Evolutionary conservation across 176 grass and related monocot species (phyloP), one percentile per base, ranked within the genome.

Genomic region (Oryza meyeriana): DNA sequence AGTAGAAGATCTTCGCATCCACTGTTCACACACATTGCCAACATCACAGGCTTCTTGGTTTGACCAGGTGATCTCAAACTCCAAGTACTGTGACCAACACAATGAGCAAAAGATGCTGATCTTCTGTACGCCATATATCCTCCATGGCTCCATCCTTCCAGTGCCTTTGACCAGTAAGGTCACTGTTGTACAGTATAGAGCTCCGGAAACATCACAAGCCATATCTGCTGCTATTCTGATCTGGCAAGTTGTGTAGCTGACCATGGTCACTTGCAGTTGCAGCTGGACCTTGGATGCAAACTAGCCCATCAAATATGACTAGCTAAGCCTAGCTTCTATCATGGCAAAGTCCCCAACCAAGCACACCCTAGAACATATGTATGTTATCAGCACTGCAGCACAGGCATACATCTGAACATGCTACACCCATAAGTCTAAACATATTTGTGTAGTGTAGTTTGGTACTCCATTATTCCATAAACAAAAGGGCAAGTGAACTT

Each of bases 41-140:
- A 48, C 74, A 44, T 89, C 64, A 89, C 38, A 33, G 4, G 47
- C 64, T 76, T 81, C 65, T 20, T 64, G 25, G 47, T 26, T 85
- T 89, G 87, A 85, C 77, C 45, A 69, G 71, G 41, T 80, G 84
- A 65, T 66, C 84, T 79, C 42, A 80, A 41, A 25, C 31, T 71
- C 74, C 61, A 27, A 80, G 71, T 66, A 75, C 58, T 48, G 38
- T 42, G 78, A 38, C 66, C 78, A 72, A 64, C 55, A 74, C 17
- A 27, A 89, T 71, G 64, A 81, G 35, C 82, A 13, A 71, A 69
- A 76, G 39, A 39, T 33, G 67, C 65, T 24, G 65, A 28, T 73
- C 66, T 30, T 71, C 10, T 72, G 72, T 38, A 18, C 30, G 34
- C 68, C 55, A 25, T 59, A 10, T 16, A 65, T 64, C 10, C 25